Base-by-base conservation (phyloP, 2,329 filamentous ascomycete genomes). In the Ophiostoma triangulosporum region DNA sequence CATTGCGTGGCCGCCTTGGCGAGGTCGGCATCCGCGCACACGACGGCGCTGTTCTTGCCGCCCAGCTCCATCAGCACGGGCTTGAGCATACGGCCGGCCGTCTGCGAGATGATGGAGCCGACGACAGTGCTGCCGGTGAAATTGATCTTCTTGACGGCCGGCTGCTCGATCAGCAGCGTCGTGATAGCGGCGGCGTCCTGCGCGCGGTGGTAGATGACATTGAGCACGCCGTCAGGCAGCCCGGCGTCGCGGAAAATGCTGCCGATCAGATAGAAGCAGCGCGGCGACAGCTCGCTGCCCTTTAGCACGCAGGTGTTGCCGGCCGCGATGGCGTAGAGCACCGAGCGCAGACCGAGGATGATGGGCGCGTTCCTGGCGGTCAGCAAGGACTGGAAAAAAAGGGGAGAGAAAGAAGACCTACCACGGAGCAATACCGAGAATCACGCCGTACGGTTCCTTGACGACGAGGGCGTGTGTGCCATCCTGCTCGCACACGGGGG, bases 351-450 rank as follows among this genome's bases (percentile, higher is more conserved):
- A 17, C 74, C 75, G 11, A 82, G 69, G 55, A 80, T 73, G 57
- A 75, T 73, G 1, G 77, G 71, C 1, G 78, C 74, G 59, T 83
- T 80, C 76, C 77, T 79, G 51, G 2, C 26, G n/a, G 22, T 89
- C 31, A 31, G 11, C 6, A 31, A 31, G 11, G 11, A 31, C 29
- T 6, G 11, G 11, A 31, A 31, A 31, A 31, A 31, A 6, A 6
- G 6, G 29, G 29, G 6, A 6, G 29, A 8, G 11, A n/a, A 12
- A 7, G 4, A 4, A 43, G 11, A 15, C 40, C 8, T 20, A 46
- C 88, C 88, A 95, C 9, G 88, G 86, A 2, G 84, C 86, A 65
- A 94, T 88, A 3, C 80, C 82, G 29, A 94, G 69, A 15, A 90
- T 74, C 7, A 93, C 87, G 1, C 88, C 88, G 60, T 80, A 88